A percentile compares a stretch with the other conserved stretches of the same genome.
Conservation (phyloP, 1,284 basidiomycete species). For the Irpex rosettiformis region DNA sequence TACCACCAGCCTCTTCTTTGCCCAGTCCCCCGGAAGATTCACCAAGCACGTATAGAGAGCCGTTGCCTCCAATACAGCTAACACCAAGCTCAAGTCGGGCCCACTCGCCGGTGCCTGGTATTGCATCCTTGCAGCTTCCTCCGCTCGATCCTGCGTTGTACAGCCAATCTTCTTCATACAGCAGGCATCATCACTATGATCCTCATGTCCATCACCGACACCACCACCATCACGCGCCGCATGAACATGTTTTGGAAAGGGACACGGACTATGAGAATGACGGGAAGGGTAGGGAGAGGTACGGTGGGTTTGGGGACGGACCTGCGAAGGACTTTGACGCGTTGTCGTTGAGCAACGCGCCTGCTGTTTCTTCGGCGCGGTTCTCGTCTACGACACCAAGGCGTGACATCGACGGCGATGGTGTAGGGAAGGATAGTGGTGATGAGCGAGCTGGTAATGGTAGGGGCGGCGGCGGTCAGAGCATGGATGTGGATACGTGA, state of each 20-base stretch:
- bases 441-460: too few relatives aligned
- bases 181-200: conserved; percentile 2
- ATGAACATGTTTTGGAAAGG: conserved; percentile 1
- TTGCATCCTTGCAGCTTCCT: conserved; percentile 20
- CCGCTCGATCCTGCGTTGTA: conserved; percentile 21
- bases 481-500: too few relatives aligned
- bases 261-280: background rate
- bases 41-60: conserved; percentile 18
- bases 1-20: conserved; percentile 15
- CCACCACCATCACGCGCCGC: background rate
- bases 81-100: conserved; percentile 17
- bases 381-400: too few relatives aligned
- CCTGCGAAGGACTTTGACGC: conserved; percentile 22
- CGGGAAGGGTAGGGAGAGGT: background rate
- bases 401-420: background rate
- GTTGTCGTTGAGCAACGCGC: conserved; percentile 18
- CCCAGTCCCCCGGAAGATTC: conserved; percentile 13
- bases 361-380: background rate
- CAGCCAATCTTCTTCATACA: conserved; percentile 1
- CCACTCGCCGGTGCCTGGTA: conserved; percentile 24
- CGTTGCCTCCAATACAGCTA: conserved; percentile 16
- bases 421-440: too few relatives aligned
- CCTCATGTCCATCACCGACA: background rate
- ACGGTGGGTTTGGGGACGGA: conserved; percentile 16
- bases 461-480: too few relatives aligned